Evolutionary conservation across 805 yeast species (phyloP), one percentile per base, ranked within the genome.

Genomic region (Lachancea cidri): DNA sequence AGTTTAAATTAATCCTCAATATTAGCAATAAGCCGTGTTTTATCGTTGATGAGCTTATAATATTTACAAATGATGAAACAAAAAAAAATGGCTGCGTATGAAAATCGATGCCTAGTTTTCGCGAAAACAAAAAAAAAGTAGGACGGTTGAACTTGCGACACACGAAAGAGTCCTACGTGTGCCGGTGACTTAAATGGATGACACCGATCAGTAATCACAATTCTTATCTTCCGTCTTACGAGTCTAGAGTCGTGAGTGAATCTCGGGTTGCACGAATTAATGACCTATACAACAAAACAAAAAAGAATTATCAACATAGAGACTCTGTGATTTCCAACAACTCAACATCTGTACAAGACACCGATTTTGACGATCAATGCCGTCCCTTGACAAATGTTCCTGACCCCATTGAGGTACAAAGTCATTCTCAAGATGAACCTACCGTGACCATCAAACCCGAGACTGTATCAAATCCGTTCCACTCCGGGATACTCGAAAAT

Each of bases 231-330:
- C 53, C 52, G 9, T 43, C 53, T 15, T 46, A 43, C 36, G 46
- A 47, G 39, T 42, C 48, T 4, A 44, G 47, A 33, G 27, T 44
- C 33, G 50, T 43, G 6, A 54, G 58, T 36, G 51, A 49, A 35
- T 48, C 54, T 22, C 52, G 58, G 34, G 47, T 54, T 32, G 48
- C 53, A 9, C 47, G 44, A 35, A 54, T 54, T 14, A 54, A 54
- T 38, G 52, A 54, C 36, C 40, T 54, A 13, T 54, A 50, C 44
- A 50, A 52, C 13, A 48, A 38, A 34, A 42, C 36, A 34, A 41
- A 39, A 19, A 48, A 42, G 27, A 29, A 29, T 8, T 30, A 22
- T n/a, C 30, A 16, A 20, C 50, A 51, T 36, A 44, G 51, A 20
- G 51, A 47, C 35, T 51, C 55, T 14, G 53, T 51, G 9, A 52